A percentile compares a stretch with the other conserved stretches of the same genome.
Evolutionary conservation across 2,329 filamentous ascomycete species (phyloP).

Genomic region (Penicillium frequentans): DNA sequence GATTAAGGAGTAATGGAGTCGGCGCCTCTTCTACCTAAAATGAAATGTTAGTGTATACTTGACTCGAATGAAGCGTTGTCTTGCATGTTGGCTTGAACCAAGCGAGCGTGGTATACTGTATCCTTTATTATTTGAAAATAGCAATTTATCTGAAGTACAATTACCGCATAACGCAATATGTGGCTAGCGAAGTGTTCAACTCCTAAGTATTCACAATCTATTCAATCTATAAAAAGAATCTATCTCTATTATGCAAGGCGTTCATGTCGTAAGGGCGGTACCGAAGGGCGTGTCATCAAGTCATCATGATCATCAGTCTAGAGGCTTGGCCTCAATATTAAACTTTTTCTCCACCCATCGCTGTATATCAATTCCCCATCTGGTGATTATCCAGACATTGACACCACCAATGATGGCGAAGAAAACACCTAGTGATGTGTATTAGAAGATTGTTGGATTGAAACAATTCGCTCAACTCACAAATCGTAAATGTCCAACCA

Average conservation of each 20-base stretch:
- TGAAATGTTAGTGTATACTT: too few species aligned
- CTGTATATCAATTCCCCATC: conserved; percentile 36
- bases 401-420: conserved; percentile 30
- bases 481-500: conserved; percentile 77
- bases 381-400: conserved; percentile 28
- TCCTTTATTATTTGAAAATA: too few species aligned
- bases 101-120: too few species aligned
- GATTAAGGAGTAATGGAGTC: too few species aligned
- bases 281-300: not conserved
- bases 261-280: not conserved
- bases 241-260: not conserved
- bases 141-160: too few species aligned
- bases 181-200: too few species aligned
- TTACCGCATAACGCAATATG: too few species aligned
- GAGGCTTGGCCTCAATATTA: conserved; percentile 18
- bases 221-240: not conserved
- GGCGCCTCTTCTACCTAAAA: too few species aligned
- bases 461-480: conserved; percentile 34
- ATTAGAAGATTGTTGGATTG: not conserved
- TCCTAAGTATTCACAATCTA: not conserved
- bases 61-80: too few species aligned
- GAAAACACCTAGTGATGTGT: conserved; percentile 22
- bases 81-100: too few species aligned
- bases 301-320: not conserved
- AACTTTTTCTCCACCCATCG: conserved; percentile 31